Conservation (phyloP, 306 rosid species). For the Vigna mungo region DNA sequence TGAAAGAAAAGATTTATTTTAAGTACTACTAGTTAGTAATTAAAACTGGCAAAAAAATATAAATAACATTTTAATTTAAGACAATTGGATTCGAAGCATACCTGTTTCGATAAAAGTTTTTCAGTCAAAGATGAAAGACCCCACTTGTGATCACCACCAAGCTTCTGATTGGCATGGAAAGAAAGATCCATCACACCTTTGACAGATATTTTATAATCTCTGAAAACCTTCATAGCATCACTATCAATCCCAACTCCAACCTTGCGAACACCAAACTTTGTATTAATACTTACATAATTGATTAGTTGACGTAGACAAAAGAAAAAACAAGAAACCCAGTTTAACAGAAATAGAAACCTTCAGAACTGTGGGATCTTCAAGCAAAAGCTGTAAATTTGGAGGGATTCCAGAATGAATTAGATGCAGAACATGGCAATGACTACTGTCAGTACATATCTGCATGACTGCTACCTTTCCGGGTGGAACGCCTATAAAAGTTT, state of each 20-base stretch:
- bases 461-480: slow-evolving; percentile 87
- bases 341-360: slow-evolving; percentile 62
- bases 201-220: slow-evolving; percentile 71
- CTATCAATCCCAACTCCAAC: slow-evolving; percentile 79
- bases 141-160: slow-evolving; percentile 61
- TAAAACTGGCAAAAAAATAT: neutral
- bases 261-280: slow-evolving; percentile 49
- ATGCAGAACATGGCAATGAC: slow-evolving; percentile 81
- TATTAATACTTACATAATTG: slow-evolving; percentile 15
- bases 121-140: slow-evolving; percentile 80
- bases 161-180: slow-evolving; percentile 73
- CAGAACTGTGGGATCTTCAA: slow-evolving; percentile 67
- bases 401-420: slow-evolving; percentile 89
- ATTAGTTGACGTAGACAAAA: slow-evolving; percentile 24
- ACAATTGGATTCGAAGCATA: slow-evolving; percentile 40
- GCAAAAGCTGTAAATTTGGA: slow-evolving; percentile 65
- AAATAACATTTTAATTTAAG: neutral
- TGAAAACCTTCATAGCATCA: slow-evolving; percentile 78
- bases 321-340: slow-evolving; percentile 3
- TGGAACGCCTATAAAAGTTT: slow-evolving; percentile 67
- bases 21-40: neutral
- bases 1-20: neutral
- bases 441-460: slow-evolving; percentile 75
- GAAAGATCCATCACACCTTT: slow-evolving; percentile 76
- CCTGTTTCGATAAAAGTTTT: slow-evolving; percentile 77